Conservation (phyloP, 2,329 filamentous ascomycete species). For the Blastomyces silverae region DNA sequence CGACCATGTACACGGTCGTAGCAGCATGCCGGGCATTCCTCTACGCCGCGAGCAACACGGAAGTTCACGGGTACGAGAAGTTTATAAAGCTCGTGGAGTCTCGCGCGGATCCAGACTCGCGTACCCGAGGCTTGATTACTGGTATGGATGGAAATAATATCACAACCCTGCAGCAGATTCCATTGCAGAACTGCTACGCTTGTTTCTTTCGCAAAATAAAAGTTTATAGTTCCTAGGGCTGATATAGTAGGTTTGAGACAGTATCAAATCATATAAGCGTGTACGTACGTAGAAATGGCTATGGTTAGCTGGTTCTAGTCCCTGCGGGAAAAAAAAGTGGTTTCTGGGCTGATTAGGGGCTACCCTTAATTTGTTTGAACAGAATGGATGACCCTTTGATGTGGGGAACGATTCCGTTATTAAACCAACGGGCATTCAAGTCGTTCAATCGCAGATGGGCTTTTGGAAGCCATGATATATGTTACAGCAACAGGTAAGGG, state of each 20-base stretch:
- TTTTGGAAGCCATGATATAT: conserved; percentile 90
- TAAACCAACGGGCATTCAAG: conserved; percentile 62
- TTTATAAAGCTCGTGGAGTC: conserved; percentile 72
- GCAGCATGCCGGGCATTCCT: conserved; percentile 67
- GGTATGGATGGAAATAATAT: conserved; percentile 45
- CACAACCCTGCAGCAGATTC: conserved; percentile 21
- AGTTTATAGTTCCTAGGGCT: conserved; percentile 16
- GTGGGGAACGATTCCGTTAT: conserved; percentile 79
- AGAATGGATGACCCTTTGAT: conserved; percentile 91
- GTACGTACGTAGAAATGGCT: conserved; percentile 52
- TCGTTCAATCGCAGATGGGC: conserved; percentile 71
- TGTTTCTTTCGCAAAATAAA: background rate
- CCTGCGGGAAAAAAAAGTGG: conserved; percentile 7
- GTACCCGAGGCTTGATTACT: conserved; percentile 73
- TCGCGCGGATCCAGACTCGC: conserved; percentile 57
- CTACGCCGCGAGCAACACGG: conserved; percentile 63
- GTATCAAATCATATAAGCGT: conserved; percentile 85
- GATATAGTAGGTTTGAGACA: conserved; percentile 31
- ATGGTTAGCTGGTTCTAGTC: conserved; percentile 21
- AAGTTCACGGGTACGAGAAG: conserved; percentile 66
- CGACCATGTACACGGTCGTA: conserved; percentile 67
- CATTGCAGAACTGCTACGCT: background rate
- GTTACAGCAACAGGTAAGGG: conserved; percentile 76
- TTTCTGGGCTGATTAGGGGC: conserved; percentile 27
- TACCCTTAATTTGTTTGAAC: conserved; percentile 20